Percentiles rank a stretch among this genome's conserved stretches.
These are phyloP conservation scores for Lablab purpureus DNA, from an alignment of 306 rosid species.

Conservation along the genomic window DNA sequence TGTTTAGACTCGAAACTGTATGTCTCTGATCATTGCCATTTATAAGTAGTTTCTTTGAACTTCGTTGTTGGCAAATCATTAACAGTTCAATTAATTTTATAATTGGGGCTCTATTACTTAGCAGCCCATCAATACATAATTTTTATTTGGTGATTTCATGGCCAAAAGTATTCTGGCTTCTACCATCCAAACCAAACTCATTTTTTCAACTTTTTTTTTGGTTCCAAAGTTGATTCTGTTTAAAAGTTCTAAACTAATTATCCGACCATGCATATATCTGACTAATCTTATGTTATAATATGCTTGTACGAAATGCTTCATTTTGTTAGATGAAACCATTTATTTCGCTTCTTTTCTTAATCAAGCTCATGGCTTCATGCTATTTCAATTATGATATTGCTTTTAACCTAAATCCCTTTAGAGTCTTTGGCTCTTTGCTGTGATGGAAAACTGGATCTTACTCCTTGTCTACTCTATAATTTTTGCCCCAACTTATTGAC, in stretches of 20 bases:
- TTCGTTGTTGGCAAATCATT: background rate
- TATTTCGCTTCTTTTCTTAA: conserved; percentile 20
- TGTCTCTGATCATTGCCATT: conserved; percentile 11
- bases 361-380: conserved; percentile 20
- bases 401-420: conserved; percentile 24
- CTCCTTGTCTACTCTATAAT: background rate
- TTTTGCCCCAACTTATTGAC: background rate
- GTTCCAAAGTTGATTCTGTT: background rate
- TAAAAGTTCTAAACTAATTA: conserved; percentile 6
- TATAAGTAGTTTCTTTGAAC: background rate
- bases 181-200: conserved; percentile 15
- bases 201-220: background rate
- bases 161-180: conserved; percentile 1
- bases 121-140: conserved; percentile 17
- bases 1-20: conserved; percentile 11
- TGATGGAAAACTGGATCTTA: conserved; percentile 24
- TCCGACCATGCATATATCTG: background rate
- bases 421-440: background rate
- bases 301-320: conserved; percentile 5
- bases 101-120: background rate
- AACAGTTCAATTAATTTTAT: background rate
- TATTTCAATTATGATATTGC: conserved; percentile 38
- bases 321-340: conserved; percentile 19
- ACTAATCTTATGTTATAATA: conserved; percentile 14
- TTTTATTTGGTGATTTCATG: conserved; percentile 6